Evolutionary conservation across 2,329 filamentous ascomycete species (phyloP), one percentile per base, ranked within the genome.

Genomic region (Chalara sp.): DNA sequence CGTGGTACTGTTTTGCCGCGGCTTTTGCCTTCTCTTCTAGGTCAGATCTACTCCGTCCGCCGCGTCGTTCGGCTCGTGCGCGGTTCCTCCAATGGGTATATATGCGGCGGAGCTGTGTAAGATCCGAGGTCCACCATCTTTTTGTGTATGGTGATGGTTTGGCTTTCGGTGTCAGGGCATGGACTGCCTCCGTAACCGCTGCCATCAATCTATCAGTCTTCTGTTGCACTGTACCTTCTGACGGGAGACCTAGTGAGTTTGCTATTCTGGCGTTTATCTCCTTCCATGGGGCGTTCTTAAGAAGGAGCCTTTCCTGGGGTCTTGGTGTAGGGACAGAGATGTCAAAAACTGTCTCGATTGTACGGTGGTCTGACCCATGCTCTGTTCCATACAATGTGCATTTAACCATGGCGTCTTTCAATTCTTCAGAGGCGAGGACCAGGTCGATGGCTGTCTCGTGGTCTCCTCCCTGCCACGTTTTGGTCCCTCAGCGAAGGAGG

Each of bases 401-500:
- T 40, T 52, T 53, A 13, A 57, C 44, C 28, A 57, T 46, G 7
- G 44, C 44, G 6, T 53, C 48, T 2, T 52, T 54, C n/a, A 65
- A 44, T 29, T 61, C 58, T 5, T 61, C 47, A 7, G 44, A 55
- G 44, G 56, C 55, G 2, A 65, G 57, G 8, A 61, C 54, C 7
- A 65, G 46, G 51, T 66, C 55, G 35, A 67, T 63, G 5, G 54
- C 65, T 6, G 53, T 54, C 32, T 48, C 46, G 32, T 54, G 31
- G 5, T 57, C 53, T 13, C 57, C 47, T 12, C 47, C 21, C 8
- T 54, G 33, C 66, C 55, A 69, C 54, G 58, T 70, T 54, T 69
- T 70, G 31, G 60, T 69, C 1, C 64, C 65, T 51, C 60, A 46
- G 39, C 60, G 65, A 3, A 70, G 64, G 31, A 70, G 52, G 57